phyloP scores from a whole-genome alignment of 78 protist species.

The Dictyostelium discoideum region dicty_2.7 NC_007089.4:2906001-2906500 shows the following conservation, averaged over 20 bases:
- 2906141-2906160: too few species aligned
- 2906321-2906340: too few species aligned
- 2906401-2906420: too few species aligned
- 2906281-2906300: neutral
- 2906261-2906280: conserved; percentile 39
- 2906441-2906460: too few species aligned
- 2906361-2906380: too few species aligned
- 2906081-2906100: neutral
- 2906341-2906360: too few species aligned
- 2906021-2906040: conserved; percentile 27
- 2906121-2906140: neutral
- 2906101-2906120: neutral
- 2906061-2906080: neutral
- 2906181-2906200: neutral
- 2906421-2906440: too few species aligned
- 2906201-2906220: neutral
- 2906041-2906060: conserved; percentile 10
- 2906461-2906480: too few species aligned
- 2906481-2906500: too few species aligned
- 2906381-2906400: too few species aligned
- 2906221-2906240: conserved; percentile 15
- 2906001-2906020: neutral
- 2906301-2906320: too few species aligned
- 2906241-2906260: conserved; percentile 13
- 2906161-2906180: neutral